Evolutionary conservation across 176 grass and related monocot genomes (phyloP).

Genomic region (Areca catechu): DNA sequence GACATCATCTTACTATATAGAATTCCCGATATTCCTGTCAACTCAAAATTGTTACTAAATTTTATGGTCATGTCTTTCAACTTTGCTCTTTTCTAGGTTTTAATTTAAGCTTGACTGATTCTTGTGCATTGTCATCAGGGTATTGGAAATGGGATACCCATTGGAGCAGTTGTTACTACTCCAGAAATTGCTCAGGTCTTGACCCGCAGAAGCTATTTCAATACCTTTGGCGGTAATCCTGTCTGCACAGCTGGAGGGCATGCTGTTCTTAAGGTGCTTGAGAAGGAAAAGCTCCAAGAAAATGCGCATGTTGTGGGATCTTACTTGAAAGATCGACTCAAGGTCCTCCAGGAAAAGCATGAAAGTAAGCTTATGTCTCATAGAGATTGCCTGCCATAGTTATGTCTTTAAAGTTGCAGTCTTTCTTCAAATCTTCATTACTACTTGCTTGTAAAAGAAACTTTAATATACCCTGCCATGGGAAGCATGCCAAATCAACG

Average conservation of each 20-base stretch:
- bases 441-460: too few relatives aligned
- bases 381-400: too few relatives aligned
- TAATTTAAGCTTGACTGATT: too few relatives aligned
- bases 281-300: constrained; percentile 93
- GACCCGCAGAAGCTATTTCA: constrained; percentile 66
- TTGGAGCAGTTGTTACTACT: constrained; percentile 90
- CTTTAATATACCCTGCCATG: too few relatives aligned
- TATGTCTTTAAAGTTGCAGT: too few relatives aligned
- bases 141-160: constrained; percentile 85
- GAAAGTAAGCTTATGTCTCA: constrained; percentile 37
- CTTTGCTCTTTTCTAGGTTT: too few relatives aligned
- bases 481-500: too few relatives aligned
- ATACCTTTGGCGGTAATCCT: constrained; percentile 92
- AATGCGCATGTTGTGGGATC: constrained; percentile 74
- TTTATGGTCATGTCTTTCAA: too few relatives aligned
- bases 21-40: too few relatives aligned
- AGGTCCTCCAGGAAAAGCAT: constrained; percentile 62
- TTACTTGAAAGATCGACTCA: constrained; percentile 64
- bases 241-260: constrained; percentile 77
- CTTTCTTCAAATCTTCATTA: too few relatives aligned
- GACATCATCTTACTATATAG: too few relatives aligned
- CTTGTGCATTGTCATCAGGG: constrained; percentile 30
- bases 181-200: constrained; percentile 91
- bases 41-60: too few relatives aligned
- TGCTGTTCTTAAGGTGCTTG: constrained; percentile 77